A percentile compares a stretch with the other conserved stretches of the same genome.
These are phyloP conservation scores for Nepenthes mirabilis DNA, from an alignment of 148 eudicot species.

Conservation along the genomic window DNA sequence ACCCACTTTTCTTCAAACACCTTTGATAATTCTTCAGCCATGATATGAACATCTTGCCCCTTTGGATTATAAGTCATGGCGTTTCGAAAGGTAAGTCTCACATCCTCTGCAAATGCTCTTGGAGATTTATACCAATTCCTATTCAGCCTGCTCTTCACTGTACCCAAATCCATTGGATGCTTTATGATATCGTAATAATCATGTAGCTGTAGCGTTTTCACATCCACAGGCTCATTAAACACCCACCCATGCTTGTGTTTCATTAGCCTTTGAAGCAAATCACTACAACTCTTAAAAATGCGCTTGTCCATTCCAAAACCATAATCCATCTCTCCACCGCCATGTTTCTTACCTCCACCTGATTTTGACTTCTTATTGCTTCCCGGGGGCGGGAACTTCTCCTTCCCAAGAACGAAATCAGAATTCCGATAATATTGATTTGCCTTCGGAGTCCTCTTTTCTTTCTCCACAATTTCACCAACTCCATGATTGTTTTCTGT, in stretches of 20 bases:
- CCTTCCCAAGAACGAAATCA: conserved; percentile 71
- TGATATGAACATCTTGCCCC: conserved; percentile 78
- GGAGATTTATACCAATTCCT: conserved; percentile 78
- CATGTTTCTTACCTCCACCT: conserved; percentile 22
- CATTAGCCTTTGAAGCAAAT: conserved; percentile 63
- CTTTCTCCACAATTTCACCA: conserved; percentile 55
- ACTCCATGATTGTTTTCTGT: conserved; percentile 31
- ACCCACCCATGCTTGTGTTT: conserved; percentile 87
- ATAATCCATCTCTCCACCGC: conserved; percentile 25
- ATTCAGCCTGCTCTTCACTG: conserved; percentile 48
- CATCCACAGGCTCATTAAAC: conserved; percentile 75
- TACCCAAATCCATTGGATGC: conserved; percentile 94
- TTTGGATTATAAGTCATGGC: conserved; percentile 85
- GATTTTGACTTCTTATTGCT: conserved; percentile 50
- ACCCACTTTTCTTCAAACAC: conserved; percentile 78
- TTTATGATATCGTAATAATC: conserved; percentile 78
- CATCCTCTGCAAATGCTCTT: conserved; percentile 80
- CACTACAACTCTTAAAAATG: conserved; percentile 46
- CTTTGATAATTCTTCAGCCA: conserved; percentile 49
- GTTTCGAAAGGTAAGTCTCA: conserved; percentile 76
- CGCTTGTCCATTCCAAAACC: conserved; percentile 44
- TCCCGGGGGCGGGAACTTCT: conserved; percentile 56
- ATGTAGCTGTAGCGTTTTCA: conserved; percentile 45
- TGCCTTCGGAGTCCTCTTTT: conserved; percentile 90
- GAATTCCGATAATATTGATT: conserved; percentile 63